Base-by-base conservation (phyloP, 768 basidiomycete species). In the Tylopilus rubrobrunneus region DNA sequence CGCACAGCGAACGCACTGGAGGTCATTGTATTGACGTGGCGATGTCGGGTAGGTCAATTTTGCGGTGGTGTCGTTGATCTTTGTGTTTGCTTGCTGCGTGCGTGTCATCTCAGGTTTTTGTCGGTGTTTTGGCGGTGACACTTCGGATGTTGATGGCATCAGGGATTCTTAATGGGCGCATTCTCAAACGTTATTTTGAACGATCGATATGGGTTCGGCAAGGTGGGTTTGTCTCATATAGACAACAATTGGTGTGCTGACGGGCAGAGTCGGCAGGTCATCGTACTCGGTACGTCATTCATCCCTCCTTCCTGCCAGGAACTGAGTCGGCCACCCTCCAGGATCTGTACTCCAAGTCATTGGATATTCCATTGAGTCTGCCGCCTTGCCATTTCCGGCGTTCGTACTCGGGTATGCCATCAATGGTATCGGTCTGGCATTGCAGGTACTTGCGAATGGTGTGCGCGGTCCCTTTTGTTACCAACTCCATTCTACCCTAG, bases 371-470 rank as follows among this genome's bases (percentile, higher is more conserved):
- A 66, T 79, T 21, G 71, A 74, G 49, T 71, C 71, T n/a, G 67
- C 73, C 25, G 71, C 74, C 8, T 67, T 71, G 7, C 79, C 79
- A 5, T 82, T 75, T 56, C 78, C 78, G 1, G 63, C 74, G 2
- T 74, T 79, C 49, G 71, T 74, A 33, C 54, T 77, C 21, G 71
- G 73, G 0, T 81, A 72, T 56, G 57, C 66, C 23, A 59, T 79
- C 51, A 74, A 73, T n/a, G 79, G 79, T 1, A 64, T 78, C 28
- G 77, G 75, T 12, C 54, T 77, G 53, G 74, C 79, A 21, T 45
- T 78, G 21, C 74, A 76, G 71, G 85, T 82, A 25, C 25, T 25
- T 25, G 25, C 25, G 25, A n/a, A n/a, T 17, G 41, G 64, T 47
- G 11, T 25, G 40, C 4, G 11, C 29, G 8, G 34, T 44, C 15